phyloP scores from a whole-genome alignment of 1,284 basidiomycete genomes.

The Ustilago loliicola region DNA sequence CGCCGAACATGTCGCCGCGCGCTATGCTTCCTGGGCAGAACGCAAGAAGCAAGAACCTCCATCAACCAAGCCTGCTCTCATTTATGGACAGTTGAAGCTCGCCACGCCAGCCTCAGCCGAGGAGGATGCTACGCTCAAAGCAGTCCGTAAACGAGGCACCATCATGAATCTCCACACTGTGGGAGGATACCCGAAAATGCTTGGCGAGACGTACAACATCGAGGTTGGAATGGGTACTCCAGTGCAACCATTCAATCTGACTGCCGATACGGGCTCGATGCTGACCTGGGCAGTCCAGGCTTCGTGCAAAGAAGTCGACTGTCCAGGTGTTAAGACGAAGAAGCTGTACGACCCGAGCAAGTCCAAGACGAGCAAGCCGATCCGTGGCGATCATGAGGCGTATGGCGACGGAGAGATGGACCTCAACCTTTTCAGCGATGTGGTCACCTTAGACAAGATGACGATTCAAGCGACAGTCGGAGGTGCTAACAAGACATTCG shows the following conservation, averaged over 20 bases:
- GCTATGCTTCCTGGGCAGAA: slow-evolving; percentile 21
- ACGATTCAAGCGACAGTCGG: slow-evolving; percentile 26
- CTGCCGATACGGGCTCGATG: slow-evolving; percentile 45
- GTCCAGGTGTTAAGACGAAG: slow-evolving; percentile 24
- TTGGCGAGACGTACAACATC: slow-evolving; percentile 41
- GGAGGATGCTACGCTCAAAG: not conserved
- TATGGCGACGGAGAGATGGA: slow-evolving; percentile 51
- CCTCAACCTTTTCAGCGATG: slow-evolving; percentile 25
- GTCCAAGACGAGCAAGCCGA: slow-evolving; percentile 17
- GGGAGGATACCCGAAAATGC: slow-evolving; percentile 41
- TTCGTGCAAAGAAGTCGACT: slow-evolving; percentile 26
- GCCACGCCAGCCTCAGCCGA: not conserved
- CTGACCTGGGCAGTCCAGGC: slow-evolving; percentile 35
- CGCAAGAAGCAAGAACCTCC: slow-evolving; percentile 6
- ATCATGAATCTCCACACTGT: slow-evolving; percentile 15
- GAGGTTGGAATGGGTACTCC: slow-evolving; percentile 34
- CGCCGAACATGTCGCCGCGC: slow-evolving; percentile 21
- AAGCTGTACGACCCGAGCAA: slow-evolving; percentile 21
- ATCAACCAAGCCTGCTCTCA: not conserved
- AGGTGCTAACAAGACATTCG: slow-evolving; percentile 34
- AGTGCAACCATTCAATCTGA: slow-evolving; percentile 32
- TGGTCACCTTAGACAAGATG: slow-evolving; percentile 15
- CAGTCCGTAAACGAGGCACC: slow-evolving; percentile 16
- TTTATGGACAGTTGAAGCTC: slow-evolving; percentile 16
- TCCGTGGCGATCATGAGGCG: slow-evolving; percentile 30